These are phyloP conservation scores for Cyphellophora attinorum DNA, from an alignment of 2,329 filamentous ascomycete species.

Conservation along the genomic window DNA sequence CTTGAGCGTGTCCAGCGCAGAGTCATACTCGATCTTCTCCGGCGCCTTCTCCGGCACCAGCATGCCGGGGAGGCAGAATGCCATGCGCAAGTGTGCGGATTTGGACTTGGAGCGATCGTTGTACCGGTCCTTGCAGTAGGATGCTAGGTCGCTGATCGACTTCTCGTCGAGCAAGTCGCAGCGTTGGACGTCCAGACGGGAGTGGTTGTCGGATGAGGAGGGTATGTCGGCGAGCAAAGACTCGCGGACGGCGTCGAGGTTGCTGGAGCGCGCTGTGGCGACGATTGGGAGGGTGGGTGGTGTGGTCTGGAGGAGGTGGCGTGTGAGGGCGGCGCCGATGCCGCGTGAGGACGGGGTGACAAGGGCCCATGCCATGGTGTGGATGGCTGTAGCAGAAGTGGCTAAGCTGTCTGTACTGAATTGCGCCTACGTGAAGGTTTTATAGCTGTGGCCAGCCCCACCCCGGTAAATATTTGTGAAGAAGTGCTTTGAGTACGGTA, in stretches of 20 bases:
- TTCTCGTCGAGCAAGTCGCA: conserved; percentile 37
- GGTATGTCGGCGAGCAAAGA: conserved; percentile 35
- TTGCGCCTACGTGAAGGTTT: too few species aligned
- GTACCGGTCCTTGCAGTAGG: conserved; percentile 45
- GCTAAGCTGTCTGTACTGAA: too few species aligned
- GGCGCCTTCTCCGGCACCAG: conserved; percentile 65
- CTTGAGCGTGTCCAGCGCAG: conserved; percentile 58
- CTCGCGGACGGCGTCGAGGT: conserved; percentile 26
- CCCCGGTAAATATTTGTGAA: too few species aligned
- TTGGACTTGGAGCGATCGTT: conserved; percentile 22
- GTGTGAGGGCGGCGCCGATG: conserved; percentile 52
- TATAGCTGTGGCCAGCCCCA: too few species aligned
- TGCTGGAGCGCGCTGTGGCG: conserved; percentile 46
- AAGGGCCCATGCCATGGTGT: conserved; percentile 24
- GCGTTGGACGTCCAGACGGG: conserved; percentile 31
- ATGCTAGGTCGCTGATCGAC: conserved; percentile 49
- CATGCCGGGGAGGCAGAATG: conserved; percentile 61
- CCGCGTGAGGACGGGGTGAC: conserved; percentile 52
- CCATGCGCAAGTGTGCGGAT: conserved; percentile 52
- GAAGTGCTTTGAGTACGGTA: too few species aligned
- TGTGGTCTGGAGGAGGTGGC: conserved; percentile 48
- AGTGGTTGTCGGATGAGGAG: conserved; percentile 7
- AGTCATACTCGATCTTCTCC: conserved; percentile 50
- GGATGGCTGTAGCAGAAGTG: too few species aligned
- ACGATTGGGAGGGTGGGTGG: conserved; percentile 43